Evolutionary conservation across 2,329 filamentous ascomycete species (phyloP), one percentile per base, ranked within the genome.

Genomic region (Monilinia polystroma): DNA sequence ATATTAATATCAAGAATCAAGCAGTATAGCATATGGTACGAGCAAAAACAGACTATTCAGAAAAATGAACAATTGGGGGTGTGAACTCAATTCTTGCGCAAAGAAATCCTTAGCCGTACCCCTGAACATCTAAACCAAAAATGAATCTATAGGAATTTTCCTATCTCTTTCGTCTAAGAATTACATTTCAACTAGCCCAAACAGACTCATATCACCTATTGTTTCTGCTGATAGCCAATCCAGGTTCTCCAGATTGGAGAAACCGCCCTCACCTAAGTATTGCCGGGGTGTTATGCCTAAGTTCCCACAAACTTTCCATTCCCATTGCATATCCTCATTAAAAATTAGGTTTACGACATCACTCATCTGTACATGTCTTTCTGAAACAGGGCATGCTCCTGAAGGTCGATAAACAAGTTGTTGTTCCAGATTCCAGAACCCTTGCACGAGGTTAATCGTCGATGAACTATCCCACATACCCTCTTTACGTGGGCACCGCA

Each of bases 391-490:
- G 4, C 18, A 56, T 18, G 11, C 16, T 45, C 26, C 57, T 51
- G 4, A 38, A 18, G 57, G 57, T 12, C 8, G 57, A 20, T 38
- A 23, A 20, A 38, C 38, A 4, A 60, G 26, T 60, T 66, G 35
- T 7, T 54, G 45, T 45, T 75, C 72, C 2, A 75, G 69, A 3
- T 63, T 59, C 72, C 72, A 74, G 55, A 70, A 73, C n/a, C 72
- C 63, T 49, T 59, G 59, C 10, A 75, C 64, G 32, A 76, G 68
- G 41, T 63, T 67, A 2, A 68, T 66, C 0, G 68, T 68, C 1
- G 68, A 67, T 8, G 58, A 38, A 55, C 70, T 72, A 60, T 76
- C 74, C 74, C 74, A 76, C 74, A 76, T 76, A 14, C 74, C 75
- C 58, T 76, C 75, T 35, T 71, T 70, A 29, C 74, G 60, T 16